These are phyloP conservation scores for Leersia perrieri DNA, from an alignment of 176 grass and related monocot genomes.

Conservation along the genomic window DNA sequence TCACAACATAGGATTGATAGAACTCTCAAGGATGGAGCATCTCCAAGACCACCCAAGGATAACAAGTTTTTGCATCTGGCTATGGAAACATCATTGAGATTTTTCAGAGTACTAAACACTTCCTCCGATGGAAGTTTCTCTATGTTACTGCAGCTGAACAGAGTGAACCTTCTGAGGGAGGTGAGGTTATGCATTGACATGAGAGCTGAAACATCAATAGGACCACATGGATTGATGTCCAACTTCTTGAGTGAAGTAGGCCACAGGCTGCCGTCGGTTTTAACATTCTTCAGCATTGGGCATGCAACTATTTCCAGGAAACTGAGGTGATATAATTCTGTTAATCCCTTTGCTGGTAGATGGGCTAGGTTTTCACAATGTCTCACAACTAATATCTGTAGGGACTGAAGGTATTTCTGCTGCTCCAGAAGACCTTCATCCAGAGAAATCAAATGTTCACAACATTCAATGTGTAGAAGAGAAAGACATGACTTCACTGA, in stretches of 20 bases:
- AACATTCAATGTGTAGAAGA: constrained; percentile 13
- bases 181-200: constrained; percentile 1
- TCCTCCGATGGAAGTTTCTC: constrained; percentile 25
- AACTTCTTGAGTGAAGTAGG: constrained; percentile 24
- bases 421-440: constrained; percentile 29
- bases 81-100: not conserved
- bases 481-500: not conserved
- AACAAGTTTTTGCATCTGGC: not conserved
- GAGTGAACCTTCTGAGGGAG: not conserved
- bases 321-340: not conserved
- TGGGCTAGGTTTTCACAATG: constrained; percentile 15
- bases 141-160: constrained; percentile 5
- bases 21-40: not conserved
- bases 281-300: constrained; percentile 5
- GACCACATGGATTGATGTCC: not conserved
- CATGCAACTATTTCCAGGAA: constrained; percentile 8
- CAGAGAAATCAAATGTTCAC: constrained; percentile 19
- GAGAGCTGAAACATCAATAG: not conserved
- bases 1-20: constrained; percentile 21
- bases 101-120: constrained; percentile 14
- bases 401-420: constrained; percentile 17
- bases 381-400: constrained; percentile 8
- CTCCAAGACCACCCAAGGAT: constrained; percentile 33
- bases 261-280: not conserved
- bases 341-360: constrained; percentile 8